Conservation (phyloP, 169 alveolate species). For the Cyclospora cayetanensis region DNA sequence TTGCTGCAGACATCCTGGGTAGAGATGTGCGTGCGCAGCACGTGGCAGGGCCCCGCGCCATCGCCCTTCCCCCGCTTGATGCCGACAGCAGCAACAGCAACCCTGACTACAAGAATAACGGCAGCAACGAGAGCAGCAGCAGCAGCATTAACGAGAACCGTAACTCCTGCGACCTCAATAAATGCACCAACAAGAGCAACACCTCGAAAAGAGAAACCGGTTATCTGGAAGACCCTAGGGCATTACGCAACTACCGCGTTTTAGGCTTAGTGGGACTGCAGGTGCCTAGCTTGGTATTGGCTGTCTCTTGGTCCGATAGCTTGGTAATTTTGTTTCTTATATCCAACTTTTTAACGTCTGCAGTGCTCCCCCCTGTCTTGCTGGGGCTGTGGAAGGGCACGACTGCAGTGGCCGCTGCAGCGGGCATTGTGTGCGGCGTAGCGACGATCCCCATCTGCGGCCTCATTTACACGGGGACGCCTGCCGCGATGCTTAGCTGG, state of each 20-base stretch:
- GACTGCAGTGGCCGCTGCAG: background rate
- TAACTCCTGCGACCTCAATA: too few species aligned
- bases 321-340: background rate
- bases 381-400: background rate
- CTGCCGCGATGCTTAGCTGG: background rate
- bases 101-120: too few species aligned
- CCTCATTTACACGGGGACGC: background rate
- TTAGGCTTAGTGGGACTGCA: background rate
- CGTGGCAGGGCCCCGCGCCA: too few species aligned
- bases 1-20: background rate
- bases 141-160: background rate
- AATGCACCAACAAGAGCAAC: too few species aligned
- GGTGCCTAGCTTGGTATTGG: background rate
- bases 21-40: too few species aligned
- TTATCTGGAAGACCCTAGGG: too few species aligned
- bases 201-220: too few species aligned
- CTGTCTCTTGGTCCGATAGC: background rate
- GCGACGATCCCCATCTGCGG: background rate
- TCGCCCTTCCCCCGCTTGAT: background rate
- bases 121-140: background rate
- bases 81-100: background rate
- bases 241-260: background rate
- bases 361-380: background rate
- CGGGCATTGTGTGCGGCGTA: background rate
- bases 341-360: background rate